Evolutionary conservation across 2,329 filamentous ascomycete genomes (phyloP).

Genomic region (Ophiostoma australiae): DNA sequence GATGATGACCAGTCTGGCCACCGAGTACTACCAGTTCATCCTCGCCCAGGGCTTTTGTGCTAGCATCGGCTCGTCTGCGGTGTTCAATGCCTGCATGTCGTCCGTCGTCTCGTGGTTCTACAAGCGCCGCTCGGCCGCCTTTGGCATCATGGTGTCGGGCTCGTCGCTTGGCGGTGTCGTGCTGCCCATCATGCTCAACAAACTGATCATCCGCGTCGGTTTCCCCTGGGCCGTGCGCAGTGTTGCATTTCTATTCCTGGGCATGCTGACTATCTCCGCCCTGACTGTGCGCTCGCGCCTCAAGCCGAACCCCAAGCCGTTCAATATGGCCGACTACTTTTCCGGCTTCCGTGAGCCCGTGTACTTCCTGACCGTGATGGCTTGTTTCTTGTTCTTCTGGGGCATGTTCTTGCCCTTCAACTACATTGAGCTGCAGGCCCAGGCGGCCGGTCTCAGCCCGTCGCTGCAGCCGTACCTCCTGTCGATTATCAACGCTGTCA

Average conservation of each 20-base stretch:
- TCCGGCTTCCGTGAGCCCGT: slow-evolving; percentile 43
- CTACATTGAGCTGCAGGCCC: slow-evolving; percentile 48
- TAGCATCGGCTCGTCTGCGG: slow-evolving; percentile 35
- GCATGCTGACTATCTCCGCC: slow-evolving; percentile 32
- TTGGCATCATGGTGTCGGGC: slow-evolving; percentile 46
- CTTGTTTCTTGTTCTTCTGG: slow-evolving; percentile 52
- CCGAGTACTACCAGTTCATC: slow-evolving; percentile 40
- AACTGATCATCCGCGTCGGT: slow-evolving; percentile 45
- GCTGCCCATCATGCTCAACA: slow-evolving; percentile 54
- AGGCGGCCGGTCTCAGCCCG: slow-evolving; percentile 40
- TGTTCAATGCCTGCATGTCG: slow-evolving; percentile 36
- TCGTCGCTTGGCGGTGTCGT: slow-evolving; percentile 48
- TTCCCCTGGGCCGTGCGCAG: slow-evolving; percentile 40
- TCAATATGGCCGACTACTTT: slow-evolving; percentile 45
- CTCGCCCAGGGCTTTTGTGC: slow-evolving; percentile 37
- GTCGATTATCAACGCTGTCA: slow-evolving; percentile 53
- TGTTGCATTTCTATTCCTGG: slow-evolving; percentile 38
- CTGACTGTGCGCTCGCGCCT: slow-evolving; percentile 37
- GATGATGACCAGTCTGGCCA: slow-evolving; percentile 54
- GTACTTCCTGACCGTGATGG: slow-evolving; percentile 42
- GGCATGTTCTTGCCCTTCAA: slow-evolving; percentile 53
- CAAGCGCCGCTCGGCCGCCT: slow-evolving; percentile 43
- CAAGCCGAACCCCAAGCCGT: slow-evolving; percentile 36
- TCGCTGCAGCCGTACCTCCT: slow-evolving; percentile 44
- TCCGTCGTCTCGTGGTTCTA: slow-evolving; percentile 45